Evolutionary conservation across 2,329 filamentous ascomycete genomes (phyloP).

Genomic region (Hawksworthiomyces lignivorus): DNA sequence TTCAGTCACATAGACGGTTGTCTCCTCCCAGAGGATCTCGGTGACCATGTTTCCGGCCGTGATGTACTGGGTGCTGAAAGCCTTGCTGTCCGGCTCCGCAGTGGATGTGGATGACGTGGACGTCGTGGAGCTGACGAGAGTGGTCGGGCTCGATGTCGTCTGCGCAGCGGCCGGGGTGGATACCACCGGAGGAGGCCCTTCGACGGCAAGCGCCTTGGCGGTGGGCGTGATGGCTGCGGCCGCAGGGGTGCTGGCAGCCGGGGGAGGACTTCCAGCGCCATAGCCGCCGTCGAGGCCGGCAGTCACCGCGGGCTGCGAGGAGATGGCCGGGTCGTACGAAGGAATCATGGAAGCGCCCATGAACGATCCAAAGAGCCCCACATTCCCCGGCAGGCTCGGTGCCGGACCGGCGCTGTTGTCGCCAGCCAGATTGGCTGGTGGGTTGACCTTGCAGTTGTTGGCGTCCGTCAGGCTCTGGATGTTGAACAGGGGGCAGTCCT

Average conservation of each 20-base stretch:
- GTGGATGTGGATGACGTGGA: slow-evolving; percentile 23
- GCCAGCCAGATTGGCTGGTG: slow-evolving; percentile 44
- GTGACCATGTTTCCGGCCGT: slow-evolving; percentile 43
- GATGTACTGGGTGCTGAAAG: slow-evolving; percentile 45
- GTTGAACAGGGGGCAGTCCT: slow-evolving; percentile 69
- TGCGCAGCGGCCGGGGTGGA: slow-evolving; percentile 11
- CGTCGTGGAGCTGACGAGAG: slow-evolving; percentile 19
- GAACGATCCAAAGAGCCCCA: slow-evolving; percentile 30
- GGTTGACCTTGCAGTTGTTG: slow-evolving; percentile 52
- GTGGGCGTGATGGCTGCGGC: slow-evolving; percentile 10
- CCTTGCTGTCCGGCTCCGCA: slow-evolving; percentile 20
- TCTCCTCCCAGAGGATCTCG: slow-evolving; percentile 51
- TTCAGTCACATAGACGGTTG: slow-evolving; percentile 42
- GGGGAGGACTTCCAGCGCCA: not conserved
- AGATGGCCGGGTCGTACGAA: slow-evolving; percentile 10
- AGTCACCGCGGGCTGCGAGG: slow-evolving; percentile 10
- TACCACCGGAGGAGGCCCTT: slow-evolving; percentile 13
- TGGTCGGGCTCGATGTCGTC: slow-evolving; percentile 9
- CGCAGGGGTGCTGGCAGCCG: slow-evolving; percentile 1
- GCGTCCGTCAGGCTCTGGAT: slow-evolving; percentile 52
- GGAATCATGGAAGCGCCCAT: slow-evolving; percentile 10
- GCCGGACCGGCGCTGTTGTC: slow-evolving; percentile 54
- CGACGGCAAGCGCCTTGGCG: not conserved
- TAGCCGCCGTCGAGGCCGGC: slow-evolving; percentile 1
- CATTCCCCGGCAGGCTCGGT: slow-evolving; percentile 54